Evolutionary conservation across 345 rosid genomes (phyloP).

Genomic region (Iberis pinnata): DNA sequence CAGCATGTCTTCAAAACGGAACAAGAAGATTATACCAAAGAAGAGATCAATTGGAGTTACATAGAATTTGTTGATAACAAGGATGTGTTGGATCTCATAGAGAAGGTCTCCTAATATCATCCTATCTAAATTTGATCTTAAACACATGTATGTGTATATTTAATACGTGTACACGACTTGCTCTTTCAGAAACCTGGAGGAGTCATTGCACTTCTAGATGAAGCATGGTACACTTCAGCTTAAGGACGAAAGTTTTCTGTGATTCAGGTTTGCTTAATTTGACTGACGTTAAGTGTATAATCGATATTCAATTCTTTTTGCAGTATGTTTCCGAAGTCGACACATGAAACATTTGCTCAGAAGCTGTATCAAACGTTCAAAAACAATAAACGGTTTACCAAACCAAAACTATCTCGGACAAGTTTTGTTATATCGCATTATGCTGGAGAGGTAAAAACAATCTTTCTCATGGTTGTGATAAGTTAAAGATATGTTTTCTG

Average conservation of each 20-base stretch:
- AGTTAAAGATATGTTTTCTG: too few species aligned
- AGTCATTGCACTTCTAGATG: neutral
- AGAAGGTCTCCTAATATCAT: conserved; percentile 38
- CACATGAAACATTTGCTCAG: neutral
- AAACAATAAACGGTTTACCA: neutral
- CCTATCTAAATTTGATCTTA: too few species aligned
- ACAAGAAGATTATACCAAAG: conserved; percentile 83
- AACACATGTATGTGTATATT: too few species aligned
- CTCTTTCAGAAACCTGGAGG: neutral
- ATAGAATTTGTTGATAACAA: conserved; percentile 86
- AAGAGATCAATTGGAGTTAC: conserved; percentile 89
- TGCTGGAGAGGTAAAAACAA: neutral
- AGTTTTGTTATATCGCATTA: neutral
- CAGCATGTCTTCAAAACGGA: conserved; percentile 97
- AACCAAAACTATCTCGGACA: neutral
- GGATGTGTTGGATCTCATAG: conserved; percentile 81
- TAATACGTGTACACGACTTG: too few species aligned
- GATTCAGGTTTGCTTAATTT: neutral
- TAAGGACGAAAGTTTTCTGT: too few species aligned
- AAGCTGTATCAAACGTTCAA: neutral
- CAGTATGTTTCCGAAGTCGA: neutral
- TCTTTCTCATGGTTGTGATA: neutral
- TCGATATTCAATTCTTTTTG: too few species aligned
- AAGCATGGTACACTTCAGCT: neutral
- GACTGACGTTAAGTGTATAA: neutral